phyloP scores from a whole-genome alignment of 768 basidiomycete genomes.

The Pisolithus tinctorius region DNA sequence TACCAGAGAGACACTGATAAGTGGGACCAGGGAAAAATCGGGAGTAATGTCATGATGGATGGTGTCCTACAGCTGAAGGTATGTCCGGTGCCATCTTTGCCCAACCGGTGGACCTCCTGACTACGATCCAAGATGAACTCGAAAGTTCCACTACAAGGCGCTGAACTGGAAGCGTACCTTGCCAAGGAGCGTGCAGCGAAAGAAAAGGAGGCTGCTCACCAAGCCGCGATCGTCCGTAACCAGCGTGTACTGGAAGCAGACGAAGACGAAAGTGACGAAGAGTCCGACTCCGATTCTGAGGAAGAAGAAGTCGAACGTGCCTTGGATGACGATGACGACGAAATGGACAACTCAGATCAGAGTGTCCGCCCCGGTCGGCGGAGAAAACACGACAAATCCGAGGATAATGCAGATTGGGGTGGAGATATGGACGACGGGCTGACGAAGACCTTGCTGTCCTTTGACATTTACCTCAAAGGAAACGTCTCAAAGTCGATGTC shows the following conservation, averaged over 20 bases:
- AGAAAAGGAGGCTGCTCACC: constrained; percentile 81
- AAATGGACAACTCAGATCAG: constrained; percentile 39
- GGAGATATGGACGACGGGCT: constrained; percentile 72
- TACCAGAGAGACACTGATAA: constrained; percentile 73
- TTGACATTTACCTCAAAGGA: constrained; percentile 97
- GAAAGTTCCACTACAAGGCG: constrained; percentile 85
- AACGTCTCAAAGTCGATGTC: constrained; percentile 81
- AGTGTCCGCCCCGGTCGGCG: constrained; percentile 17
- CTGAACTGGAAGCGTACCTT: constrained; percentile 77
- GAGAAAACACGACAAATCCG: constrained; percentile 42
- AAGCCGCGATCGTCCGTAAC: constrained; percentile 75
- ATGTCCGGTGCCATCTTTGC: constrained; percentile 10
- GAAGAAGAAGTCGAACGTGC: constrained; percentile 55
- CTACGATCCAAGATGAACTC: constrained; percentile 58
- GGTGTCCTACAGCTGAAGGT: constrained; percentile 63
- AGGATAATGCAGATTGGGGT: constrained; percentile 59
- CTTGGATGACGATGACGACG: constrained; percentile 41
- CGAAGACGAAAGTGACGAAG: constrained; percentile 73
- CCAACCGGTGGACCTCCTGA: constrained; percentile 2
- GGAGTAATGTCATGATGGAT: constrained; percentile 78
- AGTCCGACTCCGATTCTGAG: constrained; percentile 58
- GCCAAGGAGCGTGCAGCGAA: constrained; percentile 68
- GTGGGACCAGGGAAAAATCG: constrained; percentile 89
- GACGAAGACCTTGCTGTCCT: constrained; percentile 73
- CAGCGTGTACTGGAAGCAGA: constrained; percentile 92